Percentiles rank a stretch among this genome's conserved stretches.
Conservation (phyloP, 257 asterid species). For the Pogostemon cablin region DNA sequence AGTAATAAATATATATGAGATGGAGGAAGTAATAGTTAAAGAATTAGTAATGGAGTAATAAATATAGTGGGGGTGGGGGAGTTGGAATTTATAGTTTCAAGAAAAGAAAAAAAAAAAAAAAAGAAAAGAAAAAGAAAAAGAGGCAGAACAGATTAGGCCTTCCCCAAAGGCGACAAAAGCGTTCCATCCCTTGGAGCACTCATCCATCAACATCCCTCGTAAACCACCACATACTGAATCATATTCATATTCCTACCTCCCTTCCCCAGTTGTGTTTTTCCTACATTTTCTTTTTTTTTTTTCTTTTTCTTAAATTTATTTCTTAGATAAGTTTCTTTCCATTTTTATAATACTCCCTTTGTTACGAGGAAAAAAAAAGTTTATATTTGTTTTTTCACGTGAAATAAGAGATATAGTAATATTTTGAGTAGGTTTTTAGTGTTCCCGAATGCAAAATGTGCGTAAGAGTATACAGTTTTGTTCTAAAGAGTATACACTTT, state of each 20-base stretch:
- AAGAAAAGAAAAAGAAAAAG: constrained; percentile 13
- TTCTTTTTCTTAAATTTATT: not conserved
- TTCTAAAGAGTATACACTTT: too few species aligned
- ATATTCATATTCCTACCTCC: not conserved
- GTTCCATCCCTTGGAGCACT: constrained; percentile 29
- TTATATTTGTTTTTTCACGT: too few species aligned
- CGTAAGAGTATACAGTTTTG: too few species aligned
- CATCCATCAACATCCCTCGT: not conserved
- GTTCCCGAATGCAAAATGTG: too few species aligned
- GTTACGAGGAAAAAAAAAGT: too few species aligned
- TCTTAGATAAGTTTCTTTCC: not conserved
- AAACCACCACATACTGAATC: not conserved
- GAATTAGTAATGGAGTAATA: not conserved
- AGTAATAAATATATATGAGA: not conserved
- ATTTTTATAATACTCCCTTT: not conserved
- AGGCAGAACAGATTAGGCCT: constrained; percentile 18
- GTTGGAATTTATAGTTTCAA: constrained; percentile 37
- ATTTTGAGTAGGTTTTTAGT: too few species aligned
- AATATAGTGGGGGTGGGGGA: not conserved
- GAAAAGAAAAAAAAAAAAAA: not conserved
- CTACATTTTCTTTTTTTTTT: constrained; percentile 1
- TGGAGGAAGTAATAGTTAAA: too few species aligned
- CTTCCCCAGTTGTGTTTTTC: too few species aligned
- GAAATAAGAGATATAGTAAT: too few species aligned
- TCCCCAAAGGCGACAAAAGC: constrained; percentile 40